phyloP scores from a whole-genome alignment of 176 grass and related monocot genomes.

The Oryza officinalis region DNA sequence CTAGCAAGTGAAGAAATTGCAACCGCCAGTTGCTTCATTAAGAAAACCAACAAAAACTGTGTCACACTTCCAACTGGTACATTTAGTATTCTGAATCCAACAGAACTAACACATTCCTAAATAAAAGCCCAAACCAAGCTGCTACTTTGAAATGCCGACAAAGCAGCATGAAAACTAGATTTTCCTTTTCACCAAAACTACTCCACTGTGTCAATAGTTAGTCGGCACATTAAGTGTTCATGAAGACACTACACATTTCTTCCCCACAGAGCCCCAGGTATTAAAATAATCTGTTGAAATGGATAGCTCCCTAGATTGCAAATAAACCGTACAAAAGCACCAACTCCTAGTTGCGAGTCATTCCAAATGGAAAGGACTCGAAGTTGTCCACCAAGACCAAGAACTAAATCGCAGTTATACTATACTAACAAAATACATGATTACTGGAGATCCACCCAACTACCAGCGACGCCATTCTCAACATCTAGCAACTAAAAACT shows the following conservation, averaged over 20 bases:
- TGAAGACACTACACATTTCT: neutral
- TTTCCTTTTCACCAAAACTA: neutral
- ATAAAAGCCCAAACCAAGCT: neutral
- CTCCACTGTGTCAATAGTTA: neutral
- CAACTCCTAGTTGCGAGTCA: neutral
- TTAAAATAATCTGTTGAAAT: neutral
- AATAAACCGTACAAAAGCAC: neutral
- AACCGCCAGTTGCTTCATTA: neutral
- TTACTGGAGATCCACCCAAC: neutral
- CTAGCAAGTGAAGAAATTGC: neutral
- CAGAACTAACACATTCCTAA: neutral
- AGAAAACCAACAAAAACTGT: neutral
- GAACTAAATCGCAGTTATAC: neutral
- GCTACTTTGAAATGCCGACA: neutral
- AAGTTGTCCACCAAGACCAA: neutral
- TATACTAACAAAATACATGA: neutral
- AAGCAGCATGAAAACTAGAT: neutral
- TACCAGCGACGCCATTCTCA: neutral
- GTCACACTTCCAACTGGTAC: neutral
- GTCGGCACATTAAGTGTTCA: neutral
- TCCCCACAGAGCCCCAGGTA: neutral
- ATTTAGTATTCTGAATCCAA: neutral
- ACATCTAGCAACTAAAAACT: neutral
- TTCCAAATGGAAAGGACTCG: neutral
- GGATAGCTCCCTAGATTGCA: neutral